Evolutionary conservation across 768 basidiomycete species (phyloP).

Genomic region (Butyriboletus loyo): DNA sequence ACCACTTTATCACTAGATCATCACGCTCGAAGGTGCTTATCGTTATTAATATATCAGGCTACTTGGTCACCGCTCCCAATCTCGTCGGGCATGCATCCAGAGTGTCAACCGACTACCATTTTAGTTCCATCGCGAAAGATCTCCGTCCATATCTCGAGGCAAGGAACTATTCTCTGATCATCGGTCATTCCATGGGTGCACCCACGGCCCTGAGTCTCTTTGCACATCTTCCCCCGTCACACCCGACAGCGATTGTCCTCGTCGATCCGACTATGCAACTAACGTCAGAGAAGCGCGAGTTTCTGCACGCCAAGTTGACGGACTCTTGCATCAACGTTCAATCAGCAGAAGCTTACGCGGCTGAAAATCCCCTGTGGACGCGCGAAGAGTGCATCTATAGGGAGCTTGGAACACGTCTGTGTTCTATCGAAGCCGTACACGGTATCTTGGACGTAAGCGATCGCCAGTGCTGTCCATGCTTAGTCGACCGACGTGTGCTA

Average conservation of each 20-base stretch:
- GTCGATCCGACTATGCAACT: conserved; percentile 16
- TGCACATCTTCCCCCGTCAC: neutral
- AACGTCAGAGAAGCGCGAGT: neutral
- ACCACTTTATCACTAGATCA: too few relatives aligned
- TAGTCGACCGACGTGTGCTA: neutral
- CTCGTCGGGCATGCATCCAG: conserved; percentile 17
- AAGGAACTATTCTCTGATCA: conserved; percentile 8
- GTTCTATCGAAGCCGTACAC: conserved; percentile 1
- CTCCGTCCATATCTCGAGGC: conserved; percentile 18
- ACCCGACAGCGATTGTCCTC: conserved; percentile 16
- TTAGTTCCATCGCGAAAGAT: conserved; percentile 12
- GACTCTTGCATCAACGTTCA: neutral
- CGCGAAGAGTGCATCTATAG: conserved; percentile 1
- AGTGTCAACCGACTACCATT: conserved; percentile 9
- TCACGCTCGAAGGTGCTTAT: neutral
- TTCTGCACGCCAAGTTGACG: neutral
- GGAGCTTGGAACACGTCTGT: conserved; percentile 12
- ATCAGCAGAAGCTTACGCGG: neutral
- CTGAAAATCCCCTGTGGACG: conserved; percentile 17
- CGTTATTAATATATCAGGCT: conserved; percentile 14
- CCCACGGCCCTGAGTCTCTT: conserved; percentile 5
- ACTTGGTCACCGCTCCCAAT: conserved; percentile 23
- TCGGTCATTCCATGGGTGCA: conserved; percentile 22
- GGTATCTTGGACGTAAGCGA: conserved; percentile 5
- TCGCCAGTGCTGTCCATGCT: neutral